These are phyloP conservation scores for Neospora caninum DNA, from an alignment of 169 alveolate species.

Conservation along the genomic window DNA sequence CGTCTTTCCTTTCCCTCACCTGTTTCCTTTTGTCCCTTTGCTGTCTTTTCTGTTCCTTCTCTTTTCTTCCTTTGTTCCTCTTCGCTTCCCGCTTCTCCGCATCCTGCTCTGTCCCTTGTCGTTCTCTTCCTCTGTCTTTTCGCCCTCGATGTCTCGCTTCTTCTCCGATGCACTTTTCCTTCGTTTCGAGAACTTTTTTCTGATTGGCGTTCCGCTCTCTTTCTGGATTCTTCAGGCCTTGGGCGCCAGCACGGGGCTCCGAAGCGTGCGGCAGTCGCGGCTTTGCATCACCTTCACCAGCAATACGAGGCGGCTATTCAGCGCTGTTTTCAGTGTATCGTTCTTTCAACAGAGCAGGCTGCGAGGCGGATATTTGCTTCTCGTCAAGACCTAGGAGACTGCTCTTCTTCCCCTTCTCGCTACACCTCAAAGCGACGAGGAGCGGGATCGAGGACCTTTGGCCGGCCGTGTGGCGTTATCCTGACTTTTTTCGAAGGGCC, in stretches of 20 bases:
- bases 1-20: too few species aligned
- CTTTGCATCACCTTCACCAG: constrained; percentile 30
- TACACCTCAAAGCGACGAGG: background rate
- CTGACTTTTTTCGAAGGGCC: background rate
- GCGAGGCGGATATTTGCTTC: background rate
- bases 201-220: too few species aligned
- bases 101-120: background rate
- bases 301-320: constrained; percentile 21
- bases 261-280: constrained; percentile 37
- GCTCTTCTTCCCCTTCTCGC: background rate
- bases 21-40: background rate
- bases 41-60: background rate
- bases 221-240: background rate
- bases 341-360: background rate
- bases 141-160: background rate
- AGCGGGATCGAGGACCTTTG: background rate
- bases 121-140: background rate
- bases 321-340: constrained; percentile 7
- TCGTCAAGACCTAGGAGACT: background rate
- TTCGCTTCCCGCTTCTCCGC: background rate
- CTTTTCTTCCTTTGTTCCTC: background rate
- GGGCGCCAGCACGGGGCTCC: constrained; percentile 36
- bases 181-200: too few species aligned
- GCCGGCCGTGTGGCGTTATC: background rate
- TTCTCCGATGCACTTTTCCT: too few species aligned